These are phyloP conservation scores for Conticribra weissflogii DNA, from an alignment of 108 stramenopile genomes.

Conservation along the genomic window DNA sequence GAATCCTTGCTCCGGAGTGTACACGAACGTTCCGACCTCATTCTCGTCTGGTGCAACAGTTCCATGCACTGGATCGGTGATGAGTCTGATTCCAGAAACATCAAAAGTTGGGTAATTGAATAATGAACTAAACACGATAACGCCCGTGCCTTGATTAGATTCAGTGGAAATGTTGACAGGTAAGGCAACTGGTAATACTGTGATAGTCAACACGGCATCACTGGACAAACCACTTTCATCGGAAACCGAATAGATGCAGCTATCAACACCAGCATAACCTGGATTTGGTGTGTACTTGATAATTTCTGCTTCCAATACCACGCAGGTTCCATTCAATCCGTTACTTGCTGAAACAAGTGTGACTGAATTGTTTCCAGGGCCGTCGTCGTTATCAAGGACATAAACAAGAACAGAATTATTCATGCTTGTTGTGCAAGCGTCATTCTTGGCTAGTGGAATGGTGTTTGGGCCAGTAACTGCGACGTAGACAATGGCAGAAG, in stretches of 20 bases:
- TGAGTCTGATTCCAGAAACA: not conserved
- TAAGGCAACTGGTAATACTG: not conserved
- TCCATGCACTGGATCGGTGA: not conserved
- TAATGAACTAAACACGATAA: not conserved
- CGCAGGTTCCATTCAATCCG: conserved; percentile 5
- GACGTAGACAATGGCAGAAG: conserved; percentile 6
- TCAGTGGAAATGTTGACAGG: not conserved
- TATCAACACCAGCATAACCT: conserved; percentile 10
- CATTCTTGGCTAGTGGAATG: not conserved
- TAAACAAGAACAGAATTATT: conserved; percentile 8
- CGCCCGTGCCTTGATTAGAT: not conserved
- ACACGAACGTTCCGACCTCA: not conserved
- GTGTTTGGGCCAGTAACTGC: not conserved
- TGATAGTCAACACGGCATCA: conserved; percentile 8
- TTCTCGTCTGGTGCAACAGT: not conserved
- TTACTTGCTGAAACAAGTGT: not conserved
- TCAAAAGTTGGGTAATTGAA: not conserved
- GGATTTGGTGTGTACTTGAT: conserved; percentile 13
- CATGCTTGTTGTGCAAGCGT: conserved; percentile 6
- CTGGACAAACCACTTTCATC: not conserved
- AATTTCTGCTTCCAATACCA: not conserved
- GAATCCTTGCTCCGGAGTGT: not conserved
- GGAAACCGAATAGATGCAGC: conserved; percentile 12
- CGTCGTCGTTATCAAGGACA: conserved; percentile 5
- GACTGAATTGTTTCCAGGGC: not conserved